Percentiles rank a stretch among this genome's conserved stretches.
These are phyloP conservation scores for Hyaloscypha variabilis DNA, from an alignment of 495 filamentous ascomycete species.

Conservation along the genomic window DNA sequence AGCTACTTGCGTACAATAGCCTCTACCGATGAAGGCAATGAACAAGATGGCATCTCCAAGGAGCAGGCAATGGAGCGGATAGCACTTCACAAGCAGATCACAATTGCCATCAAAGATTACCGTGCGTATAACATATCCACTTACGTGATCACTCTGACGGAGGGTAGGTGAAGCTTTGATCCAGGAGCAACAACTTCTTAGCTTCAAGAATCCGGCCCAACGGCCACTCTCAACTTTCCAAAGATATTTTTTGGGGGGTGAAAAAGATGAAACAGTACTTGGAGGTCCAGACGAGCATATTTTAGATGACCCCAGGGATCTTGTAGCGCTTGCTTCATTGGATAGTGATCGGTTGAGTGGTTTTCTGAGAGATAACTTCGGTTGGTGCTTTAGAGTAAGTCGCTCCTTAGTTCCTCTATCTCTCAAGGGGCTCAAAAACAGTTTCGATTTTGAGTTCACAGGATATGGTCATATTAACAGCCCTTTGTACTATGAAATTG, in stretches of 20 bases:
- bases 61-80: neutral
- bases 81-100: constrained; percentile 2
- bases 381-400: constrained; percentile 15
- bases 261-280: constrained; percentile 8
- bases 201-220: constrained; percentile 8
- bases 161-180: constrained; percentile 6
- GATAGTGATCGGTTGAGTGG: constrained; percentile 2
- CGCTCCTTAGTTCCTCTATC: constrained; percentile 12
- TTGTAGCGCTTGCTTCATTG: constrained; percentile 7
- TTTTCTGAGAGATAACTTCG: constrained; percentile 13
- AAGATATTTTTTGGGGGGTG: constrained; percentile 2
- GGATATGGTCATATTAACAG: constrained; percentile 3
- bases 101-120: constrained; percentile 5
- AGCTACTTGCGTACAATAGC: neutral
- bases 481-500: neutral
- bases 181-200: constrained; percentile 8
- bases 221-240: constrained; percentile 6
- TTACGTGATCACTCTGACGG: constrained; percentile 1
- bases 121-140: constrained; percentile 4
- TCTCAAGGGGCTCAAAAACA: constrained; percentile 4
- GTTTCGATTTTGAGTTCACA: neutral
- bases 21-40: constrained; percentile 5
- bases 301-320: constrained; percentile 1
- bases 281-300: constrained; percentile 2
- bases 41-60: constrained; percentile 3